These are phyloP conservation scores for Tylopilus plumbeoviolaceoides DNA, from an alignment of 768 basidiomycete genomes.

Conservation along the genomic window DNA sequence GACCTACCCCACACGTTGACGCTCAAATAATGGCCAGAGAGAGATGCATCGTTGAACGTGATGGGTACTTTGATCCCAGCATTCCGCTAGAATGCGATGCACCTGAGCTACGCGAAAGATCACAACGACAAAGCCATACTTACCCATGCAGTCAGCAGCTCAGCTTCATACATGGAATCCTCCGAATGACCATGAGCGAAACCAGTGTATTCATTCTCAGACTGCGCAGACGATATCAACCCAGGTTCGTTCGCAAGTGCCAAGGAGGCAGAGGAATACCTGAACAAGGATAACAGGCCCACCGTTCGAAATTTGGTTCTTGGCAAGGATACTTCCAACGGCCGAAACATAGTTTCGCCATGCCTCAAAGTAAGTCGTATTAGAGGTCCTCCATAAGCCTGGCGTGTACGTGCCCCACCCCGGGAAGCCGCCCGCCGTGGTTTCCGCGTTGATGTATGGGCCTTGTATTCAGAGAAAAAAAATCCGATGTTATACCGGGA, in stretches of 20 bases:
- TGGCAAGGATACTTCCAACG: slow-evolving; percentile 46
- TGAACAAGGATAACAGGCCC: slow-evolving; percentile 47
- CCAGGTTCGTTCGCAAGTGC: slow-evolving; percentile 15
- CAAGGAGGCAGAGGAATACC: slow-evolving; percentile 21
- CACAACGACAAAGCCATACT: neutral
- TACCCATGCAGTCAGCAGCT: slow-evolving; percentile 33
- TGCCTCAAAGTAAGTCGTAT: slow-evolving; percentile 43
- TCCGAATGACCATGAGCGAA: slow-evolving; percentile 33
- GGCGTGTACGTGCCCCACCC: slow-evolving; percentile 57
- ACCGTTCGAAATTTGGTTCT: slow-evolving; percentile 55
- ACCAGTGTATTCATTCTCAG: slow-evolving; percentile 52
- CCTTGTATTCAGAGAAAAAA: slow-evolving; percentile 6
- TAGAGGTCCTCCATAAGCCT: slow-evolving; percentile 46
- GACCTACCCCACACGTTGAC: slow-evolving; percentile 46
- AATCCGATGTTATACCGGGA: neutral
- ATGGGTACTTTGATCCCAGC: slow-evolving; percentile 45
- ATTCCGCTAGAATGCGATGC: slow-evolving; percentile 29
- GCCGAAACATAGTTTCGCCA: slow-evolving; percentile 55
- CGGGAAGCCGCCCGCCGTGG: slow-evolving; percentile 44
- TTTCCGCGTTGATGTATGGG: slow-evolving; percentile 29
- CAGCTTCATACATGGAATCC: slow-evolving; percentile 42
- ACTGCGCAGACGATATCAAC: slow-evolving; percentile 24
- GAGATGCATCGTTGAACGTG: slow-evolving; percentile 45
- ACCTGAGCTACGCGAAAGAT: slow-evolving; percentile 1
- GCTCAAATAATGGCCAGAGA: slow-evolving; percentile 41